Base-by-base conservation (phyloP, 2,329 filamentous ascomycete species). In the Achaetomium macrosporum region DNA sequence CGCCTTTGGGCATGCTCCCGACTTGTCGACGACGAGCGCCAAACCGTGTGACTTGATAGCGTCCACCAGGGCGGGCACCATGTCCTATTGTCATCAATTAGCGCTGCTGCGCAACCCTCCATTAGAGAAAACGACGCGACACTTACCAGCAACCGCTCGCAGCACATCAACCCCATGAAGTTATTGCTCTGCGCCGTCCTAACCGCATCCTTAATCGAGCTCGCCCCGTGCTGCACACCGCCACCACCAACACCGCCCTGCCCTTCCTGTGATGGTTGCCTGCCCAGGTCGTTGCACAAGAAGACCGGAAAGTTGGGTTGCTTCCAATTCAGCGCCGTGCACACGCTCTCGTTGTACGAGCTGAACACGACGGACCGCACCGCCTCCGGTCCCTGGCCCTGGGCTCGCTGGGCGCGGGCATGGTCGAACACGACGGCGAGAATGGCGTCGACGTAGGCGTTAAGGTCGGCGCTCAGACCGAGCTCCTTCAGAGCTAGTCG, bases 241-340 rank as follows among this genome's bases (percentile, higher is more conserved):
- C 30, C 36, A n/a, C 30, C 6, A 42, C 19, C 42, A 30, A 20
- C 46, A 3, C 16, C 31, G 10, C 15, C 47, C 13, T 68, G 65
- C 7, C 11, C 42, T 2, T 53, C 63, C 19, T 70, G 66, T 29
- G 25, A 25, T 25, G 76, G 77, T 55, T 48, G 39, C 46, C 49
- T 51, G 19, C 90, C 90, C 25, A 97, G 81, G 55, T 96, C 90
- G 68, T 97, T 97, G 73, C 91, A 96, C 43, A 97, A 77, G 62
- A 99, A 88, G 0, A 97, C 89, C 0, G 93, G 93, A 68, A 96
- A 99, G 66, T 97, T 99, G 2, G 93, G 93, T 69, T 99, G 93
- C 70, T 99, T 99, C 93, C 93, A 99, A 71, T 99, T 99, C 63
- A 99, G 73, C 5, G 92, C 91, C 15, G 89, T 95, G 71, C 93